A percentile compares a stretch with the other conserved stretches of the same genome.
Evolutionary conservation across 441 rosid species (phyloP).

Genomic region (Populus hybrid): DNA sequence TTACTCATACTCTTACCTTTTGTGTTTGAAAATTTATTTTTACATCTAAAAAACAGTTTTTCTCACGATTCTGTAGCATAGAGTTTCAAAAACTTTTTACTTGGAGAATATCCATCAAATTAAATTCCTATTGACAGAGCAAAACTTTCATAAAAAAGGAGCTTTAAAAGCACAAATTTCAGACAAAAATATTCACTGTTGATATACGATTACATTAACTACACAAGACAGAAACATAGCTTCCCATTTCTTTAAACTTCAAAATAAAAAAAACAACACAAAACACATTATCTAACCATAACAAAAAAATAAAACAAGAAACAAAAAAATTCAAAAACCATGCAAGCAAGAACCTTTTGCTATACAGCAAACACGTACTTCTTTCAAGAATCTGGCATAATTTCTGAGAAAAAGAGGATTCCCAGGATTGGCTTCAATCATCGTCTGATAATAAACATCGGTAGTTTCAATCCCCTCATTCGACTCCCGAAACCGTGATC

Average conservation of each 20-base stretch:
- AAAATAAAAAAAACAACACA: too few relatives aligned
- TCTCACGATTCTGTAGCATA: not conserved
- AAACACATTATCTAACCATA: not conserved
- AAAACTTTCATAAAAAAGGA: not conserved
- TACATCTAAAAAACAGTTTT: not conserved
- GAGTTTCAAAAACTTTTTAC: not conserved
- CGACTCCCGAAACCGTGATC: conserved; percentile 24
- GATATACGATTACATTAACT: not conserved
- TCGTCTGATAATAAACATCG: conserved; percentile 61
- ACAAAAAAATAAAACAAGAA: not conserved
- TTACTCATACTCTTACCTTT: not conserved
- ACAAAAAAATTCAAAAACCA: not conserved
- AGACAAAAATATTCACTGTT: not conserved
- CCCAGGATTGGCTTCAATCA: conserved; percentile 80
- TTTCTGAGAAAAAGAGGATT: conserved; percentile 66
- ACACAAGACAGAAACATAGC: not conserved
- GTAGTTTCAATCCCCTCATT: conserved; percentile 30
- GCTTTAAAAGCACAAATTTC: not conserved
- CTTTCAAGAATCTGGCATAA: conserved; percentile 76
- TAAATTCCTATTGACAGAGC: not conserved
- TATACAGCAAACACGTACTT: conserved; percentile 34
- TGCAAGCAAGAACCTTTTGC: not conserved
- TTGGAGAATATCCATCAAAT: not conserved
- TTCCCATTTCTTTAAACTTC: not conserved
- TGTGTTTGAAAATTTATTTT: not conserved